phyloP scores from a whole-genome alignment of 441 rosid species.

The Biscutella laevigata region DNA sequence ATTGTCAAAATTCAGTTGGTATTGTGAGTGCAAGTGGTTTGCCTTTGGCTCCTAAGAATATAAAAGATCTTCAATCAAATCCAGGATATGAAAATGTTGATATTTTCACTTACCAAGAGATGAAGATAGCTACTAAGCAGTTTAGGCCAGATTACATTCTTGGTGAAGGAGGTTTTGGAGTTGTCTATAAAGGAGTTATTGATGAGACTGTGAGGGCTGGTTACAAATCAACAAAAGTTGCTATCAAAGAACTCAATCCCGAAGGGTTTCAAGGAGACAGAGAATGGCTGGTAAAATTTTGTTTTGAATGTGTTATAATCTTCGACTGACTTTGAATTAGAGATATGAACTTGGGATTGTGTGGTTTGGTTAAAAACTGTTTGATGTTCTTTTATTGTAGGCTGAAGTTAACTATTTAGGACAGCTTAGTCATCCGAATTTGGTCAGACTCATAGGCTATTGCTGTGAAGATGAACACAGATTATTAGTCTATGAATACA shows the following conservation, averaged over 20 bases:
- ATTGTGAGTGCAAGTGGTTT: slow-evolving; percentile 23
- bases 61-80: slow-evolving; percentile 62
- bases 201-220: slow-evolving; percentile 62
- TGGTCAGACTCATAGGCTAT: slow-evolving; percentile 95
- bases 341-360: neutral
- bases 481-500: slow-evolving; percentile 82
- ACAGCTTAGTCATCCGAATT: slow-evolving; percentile 82
- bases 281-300: slow-evolving; percentile 83
- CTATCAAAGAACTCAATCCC: slow-evolving; percentile 87
- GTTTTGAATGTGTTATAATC: neutral
- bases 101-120: slow-evolving; percentile 75
- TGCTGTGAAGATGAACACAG: slow-evolving; percentile 98
- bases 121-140: slow-evolving; percentile 68
- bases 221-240: slow-evolving; percentile 54
- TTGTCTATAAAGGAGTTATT: slow-evolving; percentile 80
- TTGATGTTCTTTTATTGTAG: slow-evolving; percentile 35
- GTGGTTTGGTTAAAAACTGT: neutral
- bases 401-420: slow-evolving; percentile 95
- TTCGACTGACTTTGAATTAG: neutral
- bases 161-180: slow-evolving; percentile 97
- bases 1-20: slow-evolving; percentile 29
- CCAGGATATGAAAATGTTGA: slow-evolving; percentile 71
- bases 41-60: slow-evolving; percentile 51
- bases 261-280: slow-evolving; percentile 96
- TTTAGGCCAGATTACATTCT: slow-evolving; percentile 84